Conservation (phyloP, 2,329 filamentous ascomycete species). For the Diaporthe aspalathi region DNA sequence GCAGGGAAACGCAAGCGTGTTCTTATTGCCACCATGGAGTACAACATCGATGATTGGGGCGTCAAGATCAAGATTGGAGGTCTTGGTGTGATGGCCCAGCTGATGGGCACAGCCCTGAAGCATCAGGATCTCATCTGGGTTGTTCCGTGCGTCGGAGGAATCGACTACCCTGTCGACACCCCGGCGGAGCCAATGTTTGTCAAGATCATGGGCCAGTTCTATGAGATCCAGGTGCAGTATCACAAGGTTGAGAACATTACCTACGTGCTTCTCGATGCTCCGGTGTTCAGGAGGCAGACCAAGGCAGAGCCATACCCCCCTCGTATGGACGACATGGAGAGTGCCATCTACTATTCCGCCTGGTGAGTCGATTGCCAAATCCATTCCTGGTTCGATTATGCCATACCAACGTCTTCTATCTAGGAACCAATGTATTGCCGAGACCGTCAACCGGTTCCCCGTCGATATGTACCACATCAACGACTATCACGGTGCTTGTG, state of each 20-base stretch:
- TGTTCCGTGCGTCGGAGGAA: conserved; percentile 69
- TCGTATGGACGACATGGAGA: conserved; percentile 75
- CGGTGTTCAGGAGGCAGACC: conserved; percentile 72
- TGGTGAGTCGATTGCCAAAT: conserved; percentile 54
- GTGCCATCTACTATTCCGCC: conserved; percentile 76
- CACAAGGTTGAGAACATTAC: conserved; percentile 74
- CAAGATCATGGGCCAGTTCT: conserved; percentile 69
- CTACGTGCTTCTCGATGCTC: conserved; percentile 74
- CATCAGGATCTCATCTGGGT: conserved; percentile 76
- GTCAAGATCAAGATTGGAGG: conserved; percentile 80
- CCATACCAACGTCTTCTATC: conserved; percentile 61
- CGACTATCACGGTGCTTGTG: conserved; percentile 54
- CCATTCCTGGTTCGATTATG: not conserved
- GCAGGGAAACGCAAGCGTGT: conserved; percentile 44
- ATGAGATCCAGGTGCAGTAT: conserved; percentile 73
- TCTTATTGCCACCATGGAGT: conserved; percentile 60
- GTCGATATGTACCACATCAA: conserved; percentile 55
- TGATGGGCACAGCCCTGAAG: conserved; percentile 74
- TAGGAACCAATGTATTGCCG: conserved; percentile 78
- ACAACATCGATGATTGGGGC: conserved; percentile 76
- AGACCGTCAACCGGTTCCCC: conserved; percentile 69
- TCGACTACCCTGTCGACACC: conserved; percentile 72
- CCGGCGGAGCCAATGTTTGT: conserved; percentile 71
- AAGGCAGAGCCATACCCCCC: conserved; percentile 72
- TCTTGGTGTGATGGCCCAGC: conserved; percentile 76